phyloP scores from a whole-genome alignment of 257 asterid species.

The Mentha longifolia region DNA sequence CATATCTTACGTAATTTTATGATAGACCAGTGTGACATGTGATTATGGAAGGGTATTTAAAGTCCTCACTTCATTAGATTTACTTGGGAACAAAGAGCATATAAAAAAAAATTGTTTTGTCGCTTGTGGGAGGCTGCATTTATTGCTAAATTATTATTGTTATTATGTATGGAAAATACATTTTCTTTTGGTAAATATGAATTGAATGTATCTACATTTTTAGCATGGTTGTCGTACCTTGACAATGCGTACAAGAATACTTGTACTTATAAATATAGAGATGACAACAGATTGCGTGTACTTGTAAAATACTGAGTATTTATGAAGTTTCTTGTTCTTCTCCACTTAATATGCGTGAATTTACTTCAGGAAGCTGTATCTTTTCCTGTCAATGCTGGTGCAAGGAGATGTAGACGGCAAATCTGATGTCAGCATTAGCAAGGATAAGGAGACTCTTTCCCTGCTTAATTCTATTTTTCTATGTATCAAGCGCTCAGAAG shows the following conservation, averaged over 20 bases:
- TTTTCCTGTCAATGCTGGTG: slow-evolving; percentile 89
- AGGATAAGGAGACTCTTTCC: slow-evolving; percentile 72
- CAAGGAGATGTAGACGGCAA: slow-evolving; percentile 78
- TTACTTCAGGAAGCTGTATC: slow-evolving; percentile 73
- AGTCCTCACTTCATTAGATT: neutral
- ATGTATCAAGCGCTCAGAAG: slow-evolving; percentile 78
- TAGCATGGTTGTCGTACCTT: slow-evolving; percentile 1
- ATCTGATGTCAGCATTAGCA: slow-evolving; percentile 58
- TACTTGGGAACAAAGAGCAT: neutral
- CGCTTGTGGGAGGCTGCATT: slow-evolving; percentile 24
- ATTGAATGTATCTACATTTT: slow-evolving; percentile 21
- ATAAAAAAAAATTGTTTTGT: neutral
- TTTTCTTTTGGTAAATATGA: slow-evolving; percentile 24
- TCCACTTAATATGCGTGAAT: slow-evolving; percentile 26
- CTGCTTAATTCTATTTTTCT: slow-evolving; percentile 61
- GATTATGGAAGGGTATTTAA: slow-evolving; percentile 3
- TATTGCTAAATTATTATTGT: slow-evolving; percentile 7
- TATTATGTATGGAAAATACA: neutral
- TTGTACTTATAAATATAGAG: slow-evolving; percentile 16
- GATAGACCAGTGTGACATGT: slow-evolving; percentile 4
- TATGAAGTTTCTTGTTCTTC: slow-evolving; percentile 13
- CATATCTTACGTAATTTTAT: slow-evolving; percentile 18
- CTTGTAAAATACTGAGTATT: slow-evolving; percentile 22
- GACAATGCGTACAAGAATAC: neutral
- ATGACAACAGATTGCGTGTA: slow-evolving; percentile 7